Percentiles rank a stretch among this genome's conserved stretches.
These are phyloP conservation scores for Coniochaeta hoffmannii DNA, from an alignment of 2,329 filamentous ascomycete genomes.

Conservation along the genomic window DNA sequence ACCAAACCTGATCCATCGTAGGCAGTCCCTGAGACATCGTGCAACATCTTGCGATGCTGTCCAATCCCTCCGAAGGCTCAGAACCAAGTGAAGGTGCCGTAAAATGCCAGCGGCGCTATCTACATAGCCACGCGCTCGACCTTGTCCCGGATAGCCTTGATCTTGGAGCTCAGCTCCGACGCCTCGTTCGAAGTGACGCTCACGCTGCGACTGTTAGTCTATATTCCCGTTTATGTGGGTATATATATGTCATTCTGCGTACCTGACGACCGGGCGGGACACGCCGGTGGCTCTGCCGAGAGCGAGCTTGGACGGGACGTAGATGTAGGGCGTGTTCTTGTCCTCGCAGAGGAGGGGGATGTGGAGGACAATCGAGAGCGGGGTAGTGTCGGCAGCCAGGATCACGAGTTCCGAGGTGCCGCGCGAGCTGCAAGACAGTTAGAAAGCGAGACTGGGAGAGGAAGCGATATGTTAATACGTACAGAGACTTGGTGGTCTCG, in stretches of 20 bases:
- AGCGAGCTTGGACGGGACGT: constrained; percentile 71
- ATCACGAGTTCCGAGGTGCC: constrained; percentile 86
- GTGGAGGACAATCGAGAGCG: constrained; percentile 82
- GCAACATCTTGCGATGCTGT: not conserved
- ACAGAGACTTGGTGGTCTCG: constrained; percentile 19
- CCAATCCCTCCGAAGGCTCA: not conserved
- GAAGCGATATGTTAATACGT: no score
- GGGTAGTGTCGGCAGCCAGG: constrained; percentile 80
- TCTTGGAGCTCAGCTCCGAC: constrained; percentile 79
- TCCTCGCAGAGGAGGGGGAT: constrained; percentile 83
- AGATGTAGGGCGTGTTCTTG: constrained; percentile 61
- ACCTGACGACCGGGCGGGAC: constrained; percentile 76
- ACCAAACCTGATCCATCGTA: not conserved
- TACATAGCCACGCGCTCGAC: constrained; percentile 94
- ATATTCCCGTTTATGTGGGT: no score
- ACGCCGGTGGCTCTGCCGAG: constrained; percentile 78
- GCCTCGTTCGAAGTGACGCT: constrained; percentile 90
- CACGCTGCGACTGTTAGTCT: no score
- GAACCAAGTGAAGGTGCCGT: not conserved
- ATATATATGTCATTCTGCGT: no score
- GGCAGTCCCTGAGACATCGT: not conserved
- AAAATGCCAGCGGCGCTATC: constrained; percentile 15
- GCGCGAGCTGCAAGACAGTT: constrained; percentile 47
- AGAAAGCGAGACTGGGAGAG: constrained; percentile 10
- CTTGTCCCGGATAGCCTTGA: constrained; percentile 85